phyloP scores from a whole-genome alignment of 2,329 filamentous ascomycete genomes.

The Cryphonectria japonica region DNA sequence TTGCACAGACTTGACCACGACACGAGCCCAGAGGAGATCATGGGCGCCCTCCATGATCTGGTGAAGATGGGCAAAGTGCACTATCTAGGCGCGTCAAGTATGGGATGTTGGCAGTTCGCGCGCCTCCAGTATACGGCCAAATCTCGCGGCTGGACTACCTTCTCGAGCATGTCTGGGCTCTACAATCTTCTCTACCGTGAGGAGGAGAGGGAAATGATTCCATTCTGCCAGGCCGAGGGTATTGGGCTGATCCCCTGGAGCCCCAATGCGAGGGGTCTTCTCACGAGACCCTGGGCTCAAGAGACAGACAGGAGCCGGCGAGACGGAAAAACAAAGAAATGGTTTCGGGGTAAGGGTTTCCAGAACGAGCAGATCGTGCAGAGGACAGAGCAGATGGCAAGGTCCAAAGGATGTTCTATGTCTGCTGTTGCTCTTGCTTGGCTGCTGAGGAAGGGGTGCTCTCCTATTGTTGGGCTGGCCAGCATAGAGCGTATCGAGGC shows the following conservation, averaged over 20 bases:
- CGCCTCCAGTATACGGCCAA: slow-evolving; percentile 60
- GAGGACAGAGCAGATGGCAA: slow-evolving; percentile 33
- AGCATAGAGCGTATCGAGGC: slow-evolving; percentile 34
- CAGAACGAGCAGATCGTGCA: slow-evolving; percentile 43
- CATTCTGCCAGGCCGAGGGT: slow-evolving; percentile 41
- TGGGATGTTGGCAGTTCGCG: slow-evolving; percentile 58
- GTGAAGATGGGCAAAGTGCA: slow-evolving; percentile 60
- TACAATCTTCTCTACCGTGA: slow-evolving; percentile 65
- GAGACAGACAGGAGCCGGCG: slow-evolving; percentile 37
- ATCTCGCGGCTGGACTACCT: slow-evolving; percentile 62
- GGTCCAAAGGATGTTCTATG: slow-evolving; percentile 59
- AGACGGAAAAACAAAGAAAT: slow-evolving; percentile 42
- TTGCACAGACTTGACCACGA: slow-evolving; percentile 63
- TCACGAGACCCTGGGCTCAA: slow-evolving; percentile 36
- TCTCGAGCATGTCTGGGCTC: slow-evolving; percentile 63
- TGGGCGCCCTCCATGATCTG: slow-evolving; percentile 64
- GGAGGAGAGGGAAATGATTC: slow-evolving; percentile 52
- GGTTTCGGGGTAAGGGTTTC: slow-evolving; percentile 40
- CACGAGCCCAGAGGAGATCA: slow-evolving; percentile 62
- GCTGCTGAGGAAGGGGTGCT: slow-evolving; percentile 50
- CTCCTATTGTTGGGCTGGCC: slow-evolving; percentile 59
- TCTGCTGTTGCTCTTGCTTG: slow-evolving; percentile 63
- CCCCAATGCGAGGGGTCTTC: slow-evolving; percentile 39
- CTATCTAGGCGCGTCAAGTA: slow-evolving; percentile 55
- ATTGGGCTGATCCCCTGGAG: slow-evolving; percentile 43